phyloP scores from a whole-genome alignment of 1,139 yeast species.

The Geotrichum phurueaensis region DNA sequence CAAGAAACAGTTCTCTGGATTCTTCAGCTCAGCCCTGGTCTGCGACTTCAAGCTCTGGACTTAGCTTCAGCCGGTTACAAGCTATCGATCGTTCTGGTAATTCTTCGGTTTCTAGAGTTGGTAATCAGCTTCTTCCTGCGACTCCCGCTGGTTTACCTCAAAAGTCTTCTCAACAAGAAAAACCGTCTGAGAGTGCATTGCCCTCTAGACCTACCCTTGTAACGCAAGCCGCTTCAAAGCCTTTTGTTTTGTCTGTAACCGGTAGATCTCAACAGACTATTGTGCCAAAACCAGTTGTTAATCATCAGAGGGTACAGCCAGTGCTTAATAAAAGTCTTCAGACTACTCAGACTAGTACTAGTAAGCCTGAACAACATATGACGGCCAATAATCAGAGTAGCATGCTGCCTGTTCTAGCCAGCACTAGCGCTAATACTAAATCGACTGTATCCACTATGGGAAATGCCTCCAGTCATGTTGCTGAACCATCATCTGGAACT shows the following conservation, averaged over 20 bases:
- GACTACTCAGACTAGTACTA: not conserved
- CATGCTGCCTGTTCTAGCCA: not conserved
- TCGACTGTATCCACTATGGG: not conserved
- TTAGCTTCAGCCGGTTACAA: no score
- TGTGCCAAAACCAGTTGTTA: not conserved
- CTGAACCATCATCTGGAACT: not conserved
- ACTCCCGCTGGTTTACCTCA: no score
- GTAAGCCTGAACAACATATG: not conserved
- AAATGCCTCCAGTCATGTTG: not conserved
- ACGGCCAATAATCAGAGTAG: not conserved
- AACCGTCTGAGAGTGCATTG: no score
- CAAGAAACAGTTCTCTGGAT: not conserved
- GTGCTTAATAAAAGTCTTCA: not conserved
- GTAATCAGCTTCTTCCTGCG: no score
- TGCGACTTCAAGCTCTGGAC: no score
- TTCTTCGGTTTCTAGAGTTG: no score
- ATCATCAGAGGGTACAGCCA: not conserved
- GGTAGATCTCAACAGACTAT: not conserved
- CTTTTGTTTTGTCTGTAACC: no score
- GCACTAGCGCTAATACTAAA: not conserved
- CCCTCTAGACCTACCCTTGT: no score
- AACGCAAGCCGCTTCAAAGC: no score
- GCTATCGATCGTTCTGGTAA: no score
- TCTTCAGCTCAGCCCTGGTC: not conserved
- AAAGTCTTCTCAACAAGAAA: no score